A percentile compares a stretch with the other conserved stretches of the same genome.
phyloP scores from a whole-genome alignment of 108 stramenopile genomes.

The Conticribra weissflogii region DNA sequence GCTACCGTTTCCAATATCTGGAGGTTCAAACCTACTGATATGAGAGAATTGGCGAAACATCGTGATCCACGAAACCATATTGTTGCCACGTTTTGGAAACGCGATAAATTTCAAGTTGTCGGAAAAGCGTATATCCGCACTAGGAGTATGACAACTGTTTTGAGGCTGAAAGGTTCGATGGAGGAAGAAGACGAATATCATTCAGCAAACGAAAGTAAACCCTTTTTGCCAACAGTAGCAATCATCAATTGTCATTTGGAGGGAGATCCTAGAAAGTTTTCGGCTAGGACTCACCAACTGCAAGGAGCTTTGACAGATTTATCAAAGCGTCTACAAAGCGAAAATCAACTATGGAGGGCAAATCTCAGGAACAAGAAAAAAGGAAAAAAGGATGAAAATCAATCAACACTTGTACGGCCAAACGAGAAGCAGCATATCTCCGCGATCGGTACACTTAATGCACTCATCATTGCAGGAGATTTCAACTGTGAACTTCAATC shows the following conservation, averaged over 20 bases:
- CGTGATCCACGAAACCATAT: slow-evolving; percentile 46
- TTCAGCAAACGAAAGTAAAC: too few relatives aligned
- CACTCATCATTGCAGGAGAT: slow-evolving; percentile 48
- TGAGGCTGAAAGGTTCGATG: slow-evolving; percentile 12
- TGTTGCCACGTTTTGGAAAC: slow-evolving; percentile 55
- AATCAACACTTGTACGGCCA: too few relatives aligned
- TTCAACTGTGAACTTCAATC: slow-evolving; percentile 63
- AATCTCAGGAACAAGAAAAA: not conserved
- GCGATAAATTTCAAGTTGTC: slow-evolving; percentile 32
- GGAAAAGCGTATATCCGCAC: slow-evolving; percentile 21
- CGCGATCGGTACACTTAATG: slow-evolving; percentile 39
- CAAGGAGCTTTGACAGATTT: slow-evolving; percentile 55
- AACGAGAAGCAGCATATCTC: too few relatives aligned
- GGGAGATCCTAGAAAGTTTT: slow-evolving; percentile 49
- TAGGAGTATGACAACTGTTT: slow-evolving; percentile 39
- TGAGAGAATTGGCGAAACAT: slow-evolving; percentile 42
- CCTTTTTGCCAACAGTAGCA: slow-evolving; percentile 30
- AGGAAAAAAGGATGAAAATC: not conserved
- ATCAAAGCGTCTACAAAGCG: slow-evolving; percentile 13
- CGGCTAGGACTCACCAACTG: slow-evolving; percentile 47
- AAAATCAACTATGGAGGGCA: not conserved
- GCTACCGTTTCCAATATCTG: not conserved
- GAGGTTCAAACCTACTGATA: slow-evolving; percentile 9
- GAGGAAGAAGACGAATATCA: too few relatives aligned
- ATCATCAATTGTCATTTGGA: slow-evolving; percentile 61